Evolutionary conservation across 1,284 basidiomycete species (phyloP).

Genomic region (Cutaneotrichosporon sp.): DNA sequence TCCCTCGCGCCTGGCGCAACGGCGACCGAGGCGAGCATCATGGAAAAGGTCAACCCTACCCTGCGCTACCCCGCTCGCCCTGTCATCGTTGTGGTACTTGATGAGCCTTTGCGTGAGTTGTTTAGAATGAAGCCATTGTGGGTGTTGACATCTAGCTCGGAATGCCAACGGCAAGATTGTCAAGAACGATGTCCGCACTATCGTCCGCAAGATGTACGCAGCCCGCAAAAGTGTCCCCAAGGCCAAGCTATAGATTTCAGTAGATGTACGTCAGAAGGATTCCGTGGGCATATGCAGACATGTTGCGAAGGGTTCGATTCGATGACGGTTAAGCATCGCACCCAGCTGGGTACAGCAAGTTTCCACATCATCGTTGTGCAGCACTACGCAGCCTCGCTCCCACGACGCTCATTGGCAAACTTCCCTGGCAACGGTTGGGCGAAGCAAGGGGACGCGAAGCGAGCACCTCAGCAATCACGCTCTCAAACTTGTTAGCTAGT

Average conservation of each 20-base stretch:
- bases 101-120: conserved; percentile 16
- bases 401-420: too few species aligned
- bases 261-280: not conserved
- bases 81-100: conserved; percentile 16
- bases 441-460: too few species aligned
- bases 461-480: too few species aligned
- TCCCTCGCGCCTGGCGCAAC: conserved; percentile 19
- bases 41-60: conserved; percentile 7
- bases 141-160: conserved; percentile 11
- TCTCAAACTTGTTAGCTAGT: too few species aligned
- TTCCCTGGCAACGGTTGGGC: too few species aligned
- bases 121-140: not conserved
- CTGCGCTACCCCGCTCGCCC: conserved; percentile 28
- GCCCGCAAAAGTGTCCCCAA: not conserved
- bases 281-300: too few species aligned
- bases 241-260: conserved; percentile 5
- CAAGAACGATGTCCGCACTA: conserved; percentile 13
- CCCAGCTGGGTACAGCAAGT: too few species aligned
- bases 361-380: too few species aligned
- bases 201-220: conserved; percentile 8
- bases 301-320: too few species aligned
- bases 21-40: conserved; percentile 9
- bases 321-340: too few species aligned
- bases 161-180: conserved; percentile 20
- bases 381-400: too few species aligned